These are phyloP conservation scores for Penicillium janthinellum DNA, from an alignment of 2,329 filamentous ascomycete genomes.

Conservation along the genomic window DNA sequence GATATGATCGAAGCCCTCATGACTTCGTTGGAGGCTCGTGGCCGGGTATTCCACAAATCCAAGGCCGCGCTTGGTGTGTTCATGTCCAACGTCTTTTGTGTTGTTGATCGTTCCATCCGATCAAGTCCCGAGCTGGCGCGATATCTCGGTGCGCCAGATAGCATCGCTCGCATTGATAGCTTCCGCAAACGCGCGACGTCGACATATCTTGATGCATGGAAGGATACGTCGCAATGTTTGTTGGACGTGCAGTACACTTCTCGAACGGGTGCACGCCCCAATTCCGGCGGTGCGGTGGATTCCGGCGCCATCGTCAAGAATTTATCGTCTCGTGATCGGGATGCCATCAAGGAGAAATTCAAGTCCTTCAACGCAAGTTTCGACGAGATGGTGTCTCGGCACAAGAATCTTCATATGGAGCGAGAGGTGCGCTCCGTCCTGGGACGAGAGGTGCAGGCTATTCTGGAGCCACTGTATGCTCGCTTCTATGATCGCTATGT, in stretches of 20 bases:
- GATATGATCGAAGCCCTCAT: conserved; percentile 87
- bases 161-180: conserved; percentile 68
- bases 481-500: conserved; percentile 97
- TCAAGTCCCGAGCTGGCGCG: conserved; percentile 71
- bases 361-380: conserved; percentile 86
- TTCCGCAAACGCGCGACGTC: conserved; percentile 87
- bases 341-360: conserved; percentile 96
- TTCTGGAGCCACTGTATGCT: conserved; percentile 91
- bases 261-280: conserved; percentile 66
- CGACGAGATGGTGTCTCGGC: conserved; percentile 80
- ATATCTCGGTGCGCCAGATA: conserved; percentile 65
- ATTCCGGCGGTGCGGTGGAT: conserved; percentile 67
- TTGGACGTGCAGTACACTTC: conserved; percentile 93
- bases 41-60: conserved; percentile 70
- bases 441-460: conserved; percentile 80
- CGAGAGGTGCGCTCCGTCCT: conserved; percentile 80
- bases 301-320: conserved; percentile 82
- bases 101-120: conserved; percentile 81
- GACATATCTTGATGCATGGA: conserved; percentile 84
- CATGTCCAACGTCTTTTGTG: conserved; percentile 80
- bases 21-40: conserved; percentile 72
- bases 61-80: conserved; percentile 85
- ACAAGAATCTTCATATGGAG: conserved; percentile 88
- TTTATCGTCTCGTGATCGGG: conserved; percentile 86
- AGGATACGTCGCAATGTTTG: conserved; percentile 79